Evolutionary conservation across 2,329 filamentous ascomycete species (phyloP).

Genomic region (Alternaria ethzedia): DNA sequence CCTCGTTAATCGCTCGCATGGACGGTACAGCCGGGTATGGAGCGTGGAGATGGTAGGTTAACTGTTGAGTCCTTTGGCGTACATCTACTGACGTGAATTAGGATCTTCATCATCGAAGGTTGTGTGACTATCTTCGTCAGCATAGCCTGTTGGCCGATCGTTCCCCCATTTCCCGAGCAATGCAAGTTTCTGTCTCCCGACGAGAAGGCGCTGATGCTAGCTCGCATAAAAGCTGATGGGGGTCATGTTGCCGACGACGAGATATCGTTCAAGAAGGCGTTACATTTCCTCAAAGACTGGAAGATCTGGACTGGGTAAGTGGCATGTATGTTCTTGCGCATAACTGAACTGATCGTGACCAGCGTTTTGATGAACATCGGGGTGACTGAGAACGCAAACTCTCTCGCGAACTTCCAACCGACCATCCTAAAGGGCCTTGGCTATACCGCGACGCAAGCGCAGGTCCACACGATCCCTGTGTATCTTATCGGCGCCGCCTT

Average conservation of each 20-base stretch:
- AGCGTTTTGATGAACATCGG: constrained; percentile 39
- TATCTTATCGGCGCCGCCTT: constrained; percentile 41
- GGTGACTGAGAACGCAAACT: constrained; percentile 42
- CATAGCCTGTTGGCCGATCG: constrained; percentile 54
- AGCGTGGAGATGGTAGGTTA: constrained; percentile 39
- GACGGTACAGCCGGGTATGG: constrained; percentile 30
- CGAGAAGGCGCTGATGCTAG: constrained; percentile 59
- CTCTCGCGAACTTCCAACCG: constrained; percentile 41
- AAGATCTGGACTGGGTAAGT: constrained; percentile 62
- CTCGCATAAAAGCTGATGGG: constrained; percentile 57
- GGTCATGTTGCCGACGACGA: constrained; percentile 54
- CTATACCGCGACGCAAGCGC: constrained; percentile 42
- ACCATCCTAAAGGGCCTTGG: constrained; percentile 47
- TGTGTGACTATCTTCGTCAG: constrained; percentile 59
- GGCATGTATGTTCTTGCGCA: neutral
- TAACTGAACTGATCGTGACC: neutral
- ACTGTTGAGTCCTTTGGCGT: neutral
- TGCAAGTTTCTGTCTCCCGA: constrained; percentile 59
- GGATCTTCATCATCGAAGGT: constrained; percentile 68
- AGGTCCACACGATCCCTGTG: constrained; percentile 46
- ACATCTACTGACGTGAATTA: neutral
- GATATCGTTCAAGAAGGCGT: constrained; percentile 55
- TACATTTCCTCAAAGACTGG: constrained; percentile 56
- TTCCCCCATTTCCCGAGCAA: constrained; percentile 57
- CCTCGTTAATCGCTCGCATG: constrained; percentile 48